Evolutionary conservation across 2,329 filamentous ascomycete genomes (phyloP).

Genomic region (Exophiala viscosa): DNA sequence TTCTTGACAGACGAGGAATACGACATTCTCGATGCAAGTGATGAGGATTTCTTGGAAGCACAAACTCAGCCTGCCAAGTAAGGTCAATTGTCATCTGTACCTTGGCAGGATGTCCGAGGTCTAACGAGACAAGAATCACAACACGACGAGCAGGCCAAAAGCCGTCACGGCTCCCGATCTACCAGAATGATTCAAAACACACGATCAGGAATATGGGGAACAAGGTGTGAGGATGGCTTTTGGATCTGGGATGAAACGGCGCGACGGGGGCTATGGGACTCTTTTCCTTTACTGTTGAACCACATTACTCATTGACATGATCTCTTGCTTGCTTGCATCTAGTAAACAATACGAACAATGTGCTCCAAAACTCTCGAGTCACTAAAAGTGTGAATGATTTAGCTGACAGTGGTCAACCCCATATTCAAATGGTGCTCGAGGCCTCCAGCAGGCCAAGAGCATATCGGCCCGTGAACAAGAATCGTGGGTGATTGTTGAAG

Average conservation of each 20-base stretch:
- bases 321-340: neutral
- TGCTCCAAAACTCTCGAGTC: neutral
- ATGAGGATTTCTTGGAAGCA: constrained; percentile 69
- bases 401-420: too few relatives aligned
- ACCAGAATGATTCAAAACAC: neutral
- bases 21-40: constrained; percentile 90
- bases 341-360: neutral
- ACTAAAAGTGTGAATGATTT: too few relatives aligned
- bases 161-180: neutral
- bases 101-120: neutral
- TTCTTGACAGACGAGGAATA: constrained; percentile 98
- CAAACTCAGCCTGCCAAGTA: constrained; percentile 24
- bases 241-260: neutral
- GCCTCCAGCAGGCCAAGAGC: too few relatives aligned
- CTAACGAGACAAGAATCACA: neutral
- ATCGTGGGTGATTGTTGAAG: too few relatives aligned
- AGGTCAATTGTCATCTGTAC: neutral
- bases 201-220: neutral
- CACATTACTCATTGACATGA: neutral
- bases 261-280: neutral
- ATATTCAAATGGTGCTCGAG: too few relatives aligned
- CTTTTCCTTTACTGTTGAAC: neutral
- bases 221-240: neutral
- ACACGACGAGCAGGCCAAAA: neutral
- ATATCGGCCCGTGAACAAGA: too few relatives aligned